Percentiles rank a stretch among this genome's conserved stretches.
Evolutionary conservation across 2,329 filamentous ascomycete genomes (phyloP).

Genomic region (Pseudopithomyces chartarum): DNA sequence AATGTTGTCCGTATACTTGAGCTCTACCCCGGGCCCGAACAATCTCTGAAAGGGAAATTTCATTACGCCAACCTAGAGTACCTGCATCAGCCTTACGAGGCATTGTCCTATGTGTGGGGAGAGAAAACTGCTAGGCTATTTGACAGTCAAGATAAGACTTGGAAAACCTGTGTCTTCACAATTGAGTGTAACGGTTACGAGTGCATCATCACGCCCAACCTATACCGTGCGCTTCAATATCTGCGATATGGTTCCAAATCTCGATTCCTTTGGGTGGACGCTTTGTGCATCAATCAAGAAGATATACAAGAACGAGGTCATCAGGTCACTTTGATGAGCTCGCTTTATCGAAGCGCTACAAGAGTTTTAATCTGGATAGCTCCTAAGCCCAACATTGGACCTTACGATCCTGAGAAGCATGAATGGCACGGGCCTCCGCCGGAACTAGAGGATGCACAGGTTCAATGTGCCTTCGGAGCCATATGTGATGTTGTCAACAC

Average conservation of each 20-base stretch:
- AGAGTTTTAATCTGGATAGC: constrained; percentile 10
- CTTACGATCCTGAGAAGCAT: neutral
- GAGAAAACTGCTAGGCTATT: neutral
- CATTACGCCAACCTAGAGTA: neutral
- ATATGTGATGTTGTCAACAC: constrained; percentile 14
- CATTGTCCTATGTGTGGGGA: constrained; percentile 10
- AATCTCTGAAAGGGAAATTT: neutral
- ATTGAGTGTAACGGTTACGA: neutral
- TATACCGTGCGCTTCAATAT: constrained; percentile 1
- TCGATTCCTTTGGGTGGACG: constrained; percentile 12
- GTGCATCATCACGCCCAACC: neutral
- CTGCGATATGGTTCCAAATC: neutral
- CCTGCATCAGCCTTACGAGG: constrained; percentile 2
- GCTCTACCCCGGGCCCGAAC: neutral
- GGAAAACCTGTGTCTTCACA: neutral
- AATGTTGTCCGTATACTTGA: constrained; percentile 2
- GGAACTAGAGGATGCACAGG: neutral
- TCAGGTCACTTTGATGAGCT: constrained; percentile 11
- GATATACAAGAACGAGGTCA: neutral
- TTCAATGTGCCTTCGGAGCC: constrained; percentile 8
- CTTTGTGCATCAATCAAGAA: constrained; percentile 15
- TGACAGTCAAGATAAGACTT: neutral
- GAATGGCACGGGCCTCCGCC: neutral
- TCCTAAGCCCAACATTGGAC: no score
- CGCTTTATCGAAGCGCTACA: constrained; percentile 4